Percentiles rank a stretch among this genome's conserved stretches.
phyloP scores from a whole-genome alignment of 805 yeast genomes.

The Candida boidinii region DNA sequence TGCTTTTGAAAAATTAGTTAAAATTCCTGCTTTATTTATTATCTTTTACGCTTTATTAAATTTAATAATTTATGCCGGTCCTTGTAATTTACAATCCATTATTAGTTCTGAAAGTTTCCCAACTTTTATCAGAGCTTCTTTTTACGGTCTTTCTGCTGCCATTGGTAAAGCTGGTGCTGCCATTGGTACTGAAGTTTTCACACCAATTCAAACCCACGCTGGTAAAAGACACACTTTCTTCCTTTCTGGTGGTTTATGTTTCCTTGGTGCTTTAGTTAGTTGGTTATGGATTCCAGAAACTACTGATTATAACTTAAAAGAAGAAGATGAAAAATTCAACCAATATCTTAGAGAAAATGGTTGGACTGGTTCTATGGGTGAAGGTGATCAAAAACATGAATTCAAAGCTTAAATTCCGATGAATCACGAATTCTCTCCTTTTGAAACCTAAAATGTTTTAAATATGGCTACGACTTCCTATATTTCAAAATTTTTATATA shows the following conservation, averaged over 20 bases:
- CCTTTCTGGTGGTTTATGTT: slow-evolving; percentile 36
- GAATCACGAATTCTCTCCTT: no score
- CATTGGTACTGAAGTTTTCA: slow-evolving; percentile 37
- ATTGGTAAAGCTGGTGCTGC: slow-evolving; percentile 47
- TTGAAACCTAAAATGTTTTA: no score
- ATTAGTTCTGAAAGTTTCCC: slow-evolving; percentile 36
- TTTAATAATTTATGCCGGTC: slow-evolving; percentile 37
- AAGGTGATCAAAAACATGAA: slow-evolving; percentile 14
- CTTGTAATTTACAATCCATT: slow-evolving; percentile 39
- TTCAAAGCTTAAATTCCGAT: no score
- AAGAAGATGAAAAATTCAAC: slow-evolving; percentile 37
- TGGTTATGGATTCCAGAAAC: slow-evolving; percentile 36
- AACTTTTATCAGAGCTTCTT: slow-evolving; percentile 40
- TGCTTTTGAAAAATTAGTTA: slow-evolving; percentile 19
- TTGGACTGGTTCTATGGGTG: slow-evolving; percentile 40
- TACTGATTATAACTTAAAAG: slow-evolving; percentile 34
- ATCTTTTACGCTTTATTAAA: slow-evolving; percentile 38
- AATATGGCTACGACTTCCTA: no score
- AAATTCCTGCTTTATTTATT: slow-evolving; percentile 30
- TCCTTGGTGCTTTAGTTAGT: slow-evolving; percentile 17
- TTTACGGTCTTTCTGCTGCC: slow-evolving; percentile 40
- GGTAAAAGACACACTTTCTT: slow-evolving; percentile 41
- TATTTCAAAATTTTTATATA: no score
- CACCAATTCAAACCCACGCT: slow-evolving; percentile 34
- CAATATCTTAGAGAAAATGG: slow-evolving; percentile 37